Evolutionary conservation across 2,329 filamentous ascomycete genomes (phyloP).

Genomic region (Metarhizium brunneum): DNA sequence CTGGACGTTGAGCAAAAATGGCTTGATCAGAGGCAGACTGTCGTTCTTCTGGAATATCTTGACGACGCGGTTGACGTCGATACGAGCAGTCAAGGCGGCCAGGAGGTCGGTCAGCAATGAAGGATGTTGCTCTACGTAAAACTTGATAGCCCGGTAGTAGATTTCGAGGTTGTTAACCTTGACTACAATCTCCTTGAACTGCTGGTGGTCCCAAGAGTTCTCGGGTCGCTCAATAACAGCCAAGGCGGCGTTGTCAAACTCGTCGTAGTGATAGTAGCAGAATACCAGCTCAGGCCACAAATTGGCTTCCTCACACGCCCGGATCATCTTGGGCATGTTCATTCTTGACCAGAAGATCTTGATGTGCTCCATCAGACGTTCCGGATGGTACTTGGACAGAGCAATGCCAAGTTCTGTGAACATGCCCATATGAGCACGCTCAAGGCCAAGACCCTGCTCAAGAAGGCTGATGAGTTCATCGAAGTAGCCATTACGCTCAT

Average conservation of each 20-base stretch:
- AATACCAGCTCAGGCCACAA: conserved; percentile 97
- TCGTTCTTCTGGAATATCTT: conserved; percentile 98
- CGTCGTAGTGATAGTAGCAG: conserved; percentile 96
- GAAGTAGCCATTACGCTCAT: conserved; percentile 95
- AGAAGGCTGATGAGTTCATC: conserved; percentile 93
- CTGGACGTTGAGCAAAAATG: conserved; percentile 94
- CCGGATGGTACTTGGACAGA: conserved; percentile 88
- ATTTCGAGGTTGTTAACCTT: conserved; percentile 99
- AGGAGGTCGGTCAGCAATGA: conserved; percentile 92
- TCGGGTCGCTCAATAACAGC: conserved; percentile 97
- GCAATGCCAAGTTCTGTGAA: conserved; percentile 92
- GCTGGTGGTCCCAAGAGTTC: conserved; percentile 98
- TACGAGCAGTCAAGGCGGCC: conserved; percentile 81
- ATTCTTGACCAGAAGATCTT: conserved; percentile 98
- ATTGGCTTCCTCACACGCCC: conserved; percentile 85
- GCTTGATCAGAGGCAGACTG: conserved; percentile 96
- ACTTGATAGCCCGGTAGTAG: conserved; percentile 94
- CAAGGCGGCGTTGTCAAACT: conserved; percentile 93
- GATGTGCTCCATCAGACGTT: conserved; percentile 95
- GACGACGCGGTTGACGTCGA: conserved; percentile 98
- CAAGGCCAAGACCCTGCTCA: conserved; percentile 88
- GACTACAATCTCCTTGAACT: conserved; percentile 97
- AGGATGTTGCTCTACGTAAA: conserved; percentile 95
- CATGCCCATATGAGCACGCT: conserved; percentile 92
- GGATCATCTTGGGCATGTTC: conserved; percentile 96